Evolutionary conservation across 176 grass and related monocot species (phyloP), one percentile per base, ranked within the genome.

Genomic region (Urochloa ruziziensis): DNA sequence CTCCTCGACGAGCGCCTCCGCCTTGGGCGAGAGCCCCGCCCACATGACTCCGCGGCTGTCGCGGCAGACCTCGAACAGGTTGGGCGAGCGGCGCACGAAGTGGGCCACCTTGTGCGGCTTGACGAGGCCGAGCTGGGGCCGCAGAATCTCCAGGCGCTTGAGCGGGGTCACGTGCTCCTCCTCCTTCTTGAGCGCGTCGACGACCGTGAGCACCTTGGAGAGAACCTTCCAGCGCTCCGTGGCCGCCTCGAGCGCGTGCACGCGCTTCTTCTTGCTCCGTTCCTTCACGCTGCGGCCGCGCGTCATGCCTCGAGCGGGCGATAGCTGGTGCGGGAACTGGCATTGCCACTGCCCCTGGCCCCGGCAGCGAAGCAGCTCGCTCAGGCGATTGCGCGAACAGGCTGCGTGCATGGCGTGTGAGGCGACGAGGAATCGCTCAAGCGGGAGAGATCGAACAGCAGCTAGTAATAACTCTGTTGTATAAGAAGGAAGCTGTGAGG

Each of bases 101-200:
- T 98, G 90, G 9, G 82, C 84, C 51, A 98, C 92, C 77, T 88
- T 95, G 80, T 98, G 83, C 4, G 84, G 90, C 70, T 92, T 92
- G 65, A 56, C 61, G 24, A 97, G 86, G 33, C 86, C 93, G 4
- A 94, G 77, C 66, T 97, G 94, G 15, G 91, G 87, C 7, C 89
- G 82, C 62, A 91, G 91, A 37, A 87, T 91, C 91, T 93, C 95
- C 33, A 94, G 76, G 49, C 91, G 67, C 54, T 77, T 91, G 60
- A 98, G 61, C n/a, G 90, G 88, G 18, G 89, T 91, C 48, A 97
- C 81, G 75, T 93, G 89, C 75, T 97, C 91, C 47, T 88, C 86
- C 70, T 91, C 94, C 76, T 74, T 78, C 91, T 97, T 97, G 79
- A 93, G 80, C 11, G 79, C 89, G 39, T 97, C 91, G 27, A 93